phyloP scores from a whole-genome alignment of 176 grass and related monocot species.

The Carex parvula region DNA sequence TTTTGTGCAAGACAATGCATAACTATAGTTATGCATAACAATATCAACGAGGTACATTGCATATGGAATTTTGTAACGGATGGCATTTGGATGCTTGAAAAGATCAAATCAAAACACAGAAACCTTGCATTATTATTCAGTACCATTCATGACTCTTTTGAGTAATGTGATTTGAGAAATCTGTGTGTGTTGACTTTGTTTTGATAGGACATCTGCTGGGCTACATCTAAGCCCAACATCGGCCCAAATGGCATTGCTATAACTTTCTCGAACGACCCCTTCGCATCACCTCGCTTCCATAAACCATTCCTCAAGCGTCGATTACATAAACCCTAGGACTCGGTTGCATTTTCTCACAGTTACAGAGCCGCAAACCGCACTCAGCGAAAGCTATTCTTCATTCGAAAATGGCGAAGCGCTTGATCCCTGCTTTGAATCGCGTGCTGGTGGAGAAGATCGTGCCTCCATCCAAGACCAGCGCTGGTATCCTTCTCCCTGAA shows the following conservation, averaged over 20 bases:
- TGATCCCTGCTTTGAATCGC: constrained; percentile 78
- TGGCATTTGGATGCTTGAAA: too few species aligned
- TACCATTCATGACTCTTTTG: too few species aligned
- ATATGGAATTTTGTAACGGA: too few species aligned
- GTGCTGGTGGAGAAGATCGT: constrained; percentile 86
- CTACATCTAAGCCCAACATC: not conserved
- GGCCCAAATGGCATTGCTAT: constrained; percentile 21
- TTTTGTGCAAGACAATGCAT: too few species aligned
- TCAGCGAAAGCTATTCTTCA: not conserved
- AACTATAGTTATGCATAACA: too few species aligned
- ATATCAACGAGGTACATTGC: too few species aligned
- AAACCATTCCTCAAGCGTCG: not conserved
- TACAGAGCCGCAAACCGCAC: constrained; percentile 5
- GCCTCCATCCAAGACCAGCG: constrained; percentile 71
- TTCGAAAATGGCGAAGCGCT: constrained; percentile 58
- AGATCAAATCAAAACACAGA: too few species aligned
- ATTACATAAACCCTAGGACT: constrained; percentile 21
- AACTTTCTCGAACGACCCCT: constrained; percentile 20
- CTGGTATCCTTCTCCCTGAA: constrained; percentile 87
- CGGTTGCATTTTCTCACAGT: not conserved
- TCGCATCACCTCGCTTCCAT: constrained; percentile 15
- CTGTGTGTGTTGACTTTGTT: not conserved
- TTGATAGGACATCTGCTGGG: not conserved
- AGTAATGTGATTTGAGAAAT: not conserved
- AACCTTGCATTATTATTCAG: too few species aligned